phyloP scores from a whole-genome alignment of 371 early-diverging fungal species.

The Actinomortierella ambigua region DNA sequence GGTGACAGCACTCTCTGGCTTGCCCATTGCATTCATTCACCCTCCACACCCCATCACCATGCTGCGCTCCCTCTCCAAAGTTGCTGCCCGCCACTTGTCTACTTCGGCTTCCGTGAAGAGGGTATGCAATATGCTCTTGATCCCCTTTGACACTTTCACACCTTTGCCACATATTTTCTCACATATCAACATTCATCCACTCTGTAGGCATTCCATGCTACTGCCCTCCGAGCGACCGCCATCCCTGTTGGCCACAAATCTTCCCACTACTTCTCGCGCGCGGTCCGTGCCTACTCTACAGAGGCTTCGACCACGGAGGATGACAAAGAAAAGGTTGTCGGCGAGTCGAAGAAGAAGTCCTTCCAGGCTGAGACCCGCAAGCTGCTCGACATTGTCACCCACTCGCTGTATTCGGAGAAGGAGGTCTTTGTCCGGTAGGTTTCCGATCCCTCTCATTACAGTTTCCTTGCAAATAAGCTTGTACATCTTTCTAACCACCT shows the following conservation, averaged over 20 bases:
- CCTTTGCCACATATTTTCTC: conserved; percentile 5
- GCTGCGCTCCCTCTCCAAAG: conserved; percentile 38
- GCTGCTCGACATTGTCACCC: conserved; percentile 84
- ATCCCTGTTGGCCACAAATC: conserved; percentile 22
- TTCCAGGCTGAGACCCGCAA: conserved; percentile 89
- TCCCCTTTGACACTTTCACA: neutral
- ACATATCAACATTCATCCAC: neutral
- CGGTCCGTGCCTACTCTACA: conserved; percentile 30
- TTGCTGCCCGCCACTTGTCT: too few relatives aligned
- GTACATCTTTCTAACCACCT: neutral
- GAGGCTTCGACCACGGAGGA: conserved; percentile 21
- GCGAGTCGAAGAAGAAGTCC: conserved; percentile 40
- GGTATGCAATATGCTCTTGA: too few relatives aligned
- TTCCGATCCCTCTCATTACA: neutral
- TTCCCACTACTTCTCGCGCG: neutral
- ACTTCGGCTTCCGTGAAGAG: too few relatives aligned
- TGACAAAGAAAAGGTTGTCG: conserved; percentile 30
- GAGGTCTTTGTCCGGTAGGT: conserved; percentile 83
- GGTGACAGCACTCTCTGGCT: too few relatives aligned
- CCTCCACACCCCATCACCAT: conserved; percentile 5
- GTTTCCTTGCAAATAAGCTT: too few relatives aligned
- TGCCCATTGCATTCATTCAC: conserved; percentile 1
- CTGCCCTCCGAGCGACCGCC: conserved; percentile 24
- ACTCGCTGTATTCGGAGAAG: conserved; percentile 88
- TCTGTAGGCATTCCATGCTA: conserved; percentile 23